Percentiles rank a stretch among this genome's conserved stretches.
Conservation (phyloP, 495 filamentous ascomycete genomes). For the Hypoxylon lienhwacheense region DNA sequence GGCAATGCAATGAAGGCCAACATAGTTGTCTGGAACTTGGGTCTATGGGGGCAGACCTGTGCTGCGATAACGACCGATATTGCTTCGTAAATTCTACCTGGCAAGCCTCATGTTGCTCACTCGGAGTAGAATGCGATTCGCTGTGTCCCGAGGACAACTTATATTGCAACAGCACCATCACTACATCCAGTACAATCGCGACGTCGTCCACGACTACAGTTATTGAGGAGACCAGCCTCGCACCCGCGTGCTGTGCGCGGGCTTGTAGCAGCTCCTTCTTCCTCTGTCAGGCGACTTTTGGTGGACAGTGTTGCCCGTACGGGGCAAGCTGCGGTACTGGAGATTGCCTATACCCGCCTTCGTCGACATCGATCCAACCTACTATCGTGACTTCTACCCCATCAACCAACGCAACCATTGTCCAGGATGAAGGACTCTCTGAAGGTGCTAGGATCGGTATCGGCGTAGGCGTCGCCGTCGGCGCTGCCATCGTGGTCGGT, state of each 20-base stretch:
- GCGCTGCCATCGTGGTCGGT: constrained; percentile 42
- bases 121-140: constrained; percentile 43
- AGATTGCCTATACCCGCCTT: constrained; percentile 36
- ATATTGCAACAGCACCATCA: constrained; percentile 36
- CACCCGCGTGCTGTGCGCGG: constrained; percentile 45
- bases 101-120: constrained; percentile 40
- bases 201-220: constrained; percentile 18
- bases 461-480: constrained; percentile 47
- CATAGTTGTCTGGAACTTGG: constrained; percentile 32
- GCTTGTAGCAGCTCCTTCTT: constrained; percentile 43
- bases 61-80: constrained; percentile 38
- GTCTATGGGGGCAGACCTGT: constrained; percentile 5
- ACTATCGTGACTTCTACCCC: constrained; percentile 38
- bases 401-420: constrained; percentile 20
- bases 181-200: constrained; percentile 26
- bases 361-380: constrained; percentile 8
- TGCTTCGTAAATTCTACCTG: constrained; percentile 31
- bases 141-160: constrained; percentile 29
- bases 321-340: constrained; percentile 39
- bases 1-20: neutral
- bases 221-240: neutral
- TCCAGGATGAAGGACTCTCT: constrained; percentile 27
- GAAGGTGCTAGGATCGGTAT: constrained; percentile 49
- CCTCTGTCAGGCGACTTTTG: constrained; percentile 45
- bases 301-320: constrained; percentile 50